Evolutionary conservation across 495 filamentous ascomycete species (phyloP), one percentile per base, ranked within the genome.

Genomic region (Penicillium cosmopolitanum): DNA sequence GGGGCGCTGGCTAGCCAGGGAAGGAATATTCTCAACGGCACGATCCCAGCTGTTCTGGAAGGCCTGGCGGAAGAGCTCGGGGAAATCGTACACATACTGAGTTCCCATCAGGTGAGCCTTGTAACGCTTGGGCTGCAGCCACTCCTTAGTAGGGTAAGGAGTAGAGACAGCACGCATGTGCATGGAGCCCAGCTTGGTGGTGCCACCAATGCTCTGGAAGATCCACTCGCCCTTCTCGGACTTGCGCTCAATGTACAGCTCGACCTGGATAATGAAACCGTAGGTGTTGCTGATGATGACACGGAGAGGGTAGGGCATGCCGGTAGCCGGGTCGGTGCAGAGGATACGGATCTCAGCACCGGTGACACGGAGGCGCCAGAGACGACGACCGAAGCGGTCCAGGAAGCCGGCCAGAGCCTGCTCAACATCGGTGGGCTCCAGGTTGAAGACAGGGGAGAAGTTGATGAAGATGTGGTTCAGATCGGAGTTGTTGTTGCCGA

Each of bases 401-500:
- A 98, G 77, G 84, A 98, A 98, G 35, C 95, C 93, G 68, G 87
- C 92, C 46, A 98, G 84, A 13, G 95, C 95, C 74, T 96, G 85
- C 77, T 98, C 93, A 31, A 98, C 93, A 78, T 97, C 94, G 55
- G 86, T 74, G 11, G 95, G 93, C 70, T 90, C 80, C 38, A 98
- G 84, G 68, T 93, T 92, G 86, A 98, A 98, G 51, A 97, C 90
- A 11, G 89, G 89, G 0, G 90, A 91, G 81, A 98, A 98, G 84
- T 98, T 97, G 81, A 98, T 92, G 84, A 98, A 98, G 84, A 98
- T 96, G 80, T 98, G 96, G 81, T 98, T 98, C 66, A 98, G 82
- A 82, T 98, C 95, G 48, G 95, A 97, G 82, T 96, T 94, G 84
- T 96, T 98, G 84, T 96, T 96, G 57, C 96, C 96, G 67, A 97